phyloP scores from a whole-genome alignment of 345 rosid species.

The Carallia brachiata region DNA sequence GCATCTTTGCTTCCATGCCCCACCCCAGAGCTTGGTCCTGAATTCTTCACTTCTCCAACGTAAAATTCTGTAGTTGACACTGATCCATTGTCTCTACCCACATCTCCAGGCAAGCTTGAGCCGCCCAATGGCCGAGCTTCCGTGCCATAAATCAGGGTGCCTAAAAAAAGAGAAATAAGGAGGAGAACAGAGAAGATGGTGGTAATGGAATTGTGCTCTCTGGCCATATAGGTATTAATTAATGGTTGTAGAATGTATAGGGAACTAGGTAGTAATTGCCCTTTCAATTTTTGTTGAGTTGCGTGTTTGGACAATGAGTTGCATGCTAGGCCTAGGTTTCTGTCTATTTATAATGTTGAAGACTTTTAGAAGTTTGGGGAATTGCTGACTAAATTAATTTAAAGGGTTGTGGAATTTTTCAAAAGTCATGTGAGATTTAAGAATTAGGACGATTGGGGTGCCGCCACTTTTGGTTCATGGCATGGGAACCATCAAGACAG shows the following conservation, averaged over 20 bases:
- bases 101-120: conserved; percentile 7
- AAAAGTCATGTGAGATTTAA: conserved; percentile 9
- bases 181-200: conserved; percentile 16
- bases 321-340: neutral
- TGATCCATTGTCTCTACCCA: neutral
- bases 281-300: neutral
- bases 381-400: conserved; percentile 5
- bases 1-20: conserved; percentile 23
- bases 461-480: conserved; percentile 30
- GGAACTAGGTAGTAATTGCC: neutral
- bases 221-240: conserved; percentile 14
- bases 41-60: conserved; percentile 15
- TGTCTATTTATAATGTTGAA: conserved; percentile 23
- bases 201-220: neutral
- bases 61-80: conserved; percentile 3
- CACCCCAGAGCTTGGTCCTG: conserved; percentile 45
- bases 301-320: neutral
- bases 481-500: conserved; percentile 6
- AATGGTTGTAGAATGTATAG: neutral
- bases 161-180: conserved; percentile 18
- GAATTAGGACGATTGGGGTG: conserved; percentile 11
- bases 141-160: conserved; percentile 4
- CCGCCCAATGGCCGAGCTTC: conserved; percentile 26
- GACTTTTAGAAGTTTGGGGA: neutral
- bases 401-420: neutral